phyloP scores from a whole-genome alignment of 352 stramenopile species.

The Globisporangium middletonii region DNA sequence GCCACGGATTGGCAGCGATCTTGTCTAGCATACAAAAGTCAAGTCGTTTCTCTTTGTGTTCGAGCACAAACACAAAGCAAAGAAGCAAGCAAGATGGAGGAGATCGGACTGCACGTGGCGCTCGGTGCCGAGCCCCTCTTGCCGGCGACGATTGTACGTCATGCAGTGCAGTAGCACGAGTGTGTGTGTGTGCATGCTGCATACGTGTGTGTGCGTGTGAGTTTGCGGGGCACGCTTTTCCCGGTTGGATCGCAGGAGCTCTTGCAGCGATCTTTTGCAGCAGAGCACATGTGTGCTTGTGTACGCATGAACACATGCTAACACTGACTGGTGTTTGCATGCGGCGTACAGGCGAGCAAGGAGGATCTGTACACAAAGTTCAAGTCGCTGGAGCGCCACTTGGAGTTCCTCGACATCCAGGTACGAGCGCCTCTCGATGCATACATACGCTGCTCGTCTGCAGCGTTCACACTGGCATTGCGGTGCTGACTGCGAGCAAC shows the following conservation, averaged over 20 bases:
- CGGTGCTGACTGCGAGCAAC: too few species aligned
- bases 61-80: conserved; percentile 5
- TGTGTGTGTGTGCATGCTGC: neutral
- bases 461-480: too few species aligned
- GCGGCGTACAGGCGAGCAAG: conserved; percentile 36
- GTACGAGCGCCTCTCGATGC: conserved; percentile 9
- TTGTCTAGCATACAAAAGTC: too few species aligned
- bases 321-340: neutral
- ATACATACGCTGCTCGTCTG: too few species aligned
- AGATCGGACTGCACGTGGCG: conserved; percentile 40
- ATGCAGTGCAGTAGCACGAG: too few species aligned
- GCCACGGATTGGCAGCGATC: too few species aligned
- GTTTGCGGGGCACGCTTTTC: neutral
- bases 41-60: too few species aligned
- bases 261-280: neutral
- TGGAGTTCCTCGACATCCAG: conserved; percentile 85
- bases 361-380: conserved; percentile 74
- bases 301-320: neutral
- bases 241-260: neutral
- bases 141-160: conserved; percentile 33
- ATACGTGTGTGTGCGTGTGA: neutral
- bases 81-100: conserved; percentile 31
- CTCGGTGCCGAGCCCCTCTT: conserved; percentile 50
- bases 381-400: conserved; percentile 72
- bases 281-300: neutral